Conservation (phyloP, 208 protist genomes). For the Acanthamoeba royreba region DNA sequence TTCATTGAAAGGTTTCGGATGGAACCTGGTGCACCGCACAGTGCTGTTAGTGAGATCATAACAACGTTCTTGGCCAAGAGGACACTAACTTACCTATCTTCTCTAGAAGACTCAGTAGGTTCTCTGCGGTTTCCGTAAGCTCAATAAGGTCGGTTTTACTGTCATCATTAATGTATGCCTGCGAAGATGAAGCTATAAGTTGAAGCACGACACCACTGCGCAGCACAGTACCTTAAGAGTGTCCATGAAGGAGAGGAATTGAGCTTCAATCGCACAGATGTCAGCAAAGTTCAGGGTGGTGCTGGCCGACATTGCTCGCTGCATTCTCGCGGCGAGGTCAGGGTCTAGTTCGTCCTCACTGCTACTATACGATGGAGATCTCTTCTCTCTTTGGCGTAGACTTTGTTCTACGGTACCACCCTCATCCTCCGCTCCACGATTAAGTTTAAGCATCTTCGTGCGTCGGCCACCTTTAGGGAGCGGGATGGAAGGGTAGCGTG, state of each 20-base stretch:
- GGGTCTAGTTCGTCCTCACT: not conserved
- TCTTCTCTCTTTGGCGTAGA: not conserved
- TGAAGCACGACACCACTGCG: too few species aligned
- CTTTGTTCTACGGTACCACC: not conserved
- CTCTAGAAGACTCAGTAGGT: not conserved
- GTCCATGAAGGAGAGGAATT: not conserved
- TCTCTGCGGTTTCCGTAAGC: not conserved
- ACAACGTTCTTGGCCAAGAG: too few species aligned
- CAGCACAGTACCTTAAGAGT: not conserved
- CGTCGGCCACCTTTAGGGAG: not conserved
- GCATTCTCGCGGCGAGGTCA: not conserved
- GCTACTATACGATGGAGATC: not conserved
- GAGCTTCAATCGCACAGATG: not conserved
- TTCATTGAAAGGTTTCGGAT: not conserved
- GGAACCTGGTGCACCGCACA: not conserved
- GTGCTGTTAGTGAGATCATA: too few species aligned
- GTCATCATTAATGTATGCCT: not conserved
- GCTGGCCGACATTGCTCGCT: not conserved
- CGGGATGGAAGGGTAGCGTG: not conserved
- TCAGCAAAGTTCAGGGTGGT: not conserved
- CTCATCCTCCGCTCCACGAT: not conserved
- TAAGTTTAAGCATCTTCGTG: not conserved
- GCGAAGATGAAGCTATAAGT: not conserved
- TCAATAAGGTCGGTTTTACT: not conserved
- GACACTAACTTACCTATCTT: not conserved